These are phyloP conservation scores for Goniomonas avonlea DNA, from an alignment of 78 protist genomes.

Conservation along the genomic window DNA sequence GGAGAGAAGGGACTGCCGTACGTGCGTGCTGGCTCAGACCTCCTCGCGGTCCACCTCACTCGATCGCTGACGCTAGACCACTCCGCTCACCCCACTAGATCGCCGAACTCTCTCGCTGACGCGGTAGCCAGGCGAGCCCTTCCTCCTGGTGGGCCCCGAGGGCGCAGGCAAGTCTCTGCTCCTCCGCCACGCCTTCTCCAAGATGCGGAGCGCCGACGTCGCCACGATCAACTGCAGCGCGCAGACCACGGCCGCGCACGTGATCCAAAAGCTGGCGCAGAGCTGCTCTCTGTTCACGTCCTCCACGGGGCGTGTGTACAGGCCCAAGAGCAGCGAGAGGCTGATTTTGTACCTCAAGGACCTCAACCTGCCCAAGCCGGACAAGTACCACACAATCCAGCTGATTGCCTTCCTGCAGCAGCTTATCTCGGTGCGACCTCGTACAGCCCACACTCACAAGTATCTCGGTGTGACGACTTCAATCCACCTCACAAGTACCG, in stretches of 20 bases:
- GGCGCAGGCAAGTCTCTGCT: slow-evolving; percentile 71
- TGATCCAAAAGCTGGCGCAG: slow-evolving; percentile 55
- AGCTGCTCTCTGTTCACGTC: slow-evolving; percentile 28
- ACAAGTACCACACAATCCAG: slow-evolving; percentile 68
- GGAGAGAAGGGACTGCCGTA: slow-evolving; percentile 87
- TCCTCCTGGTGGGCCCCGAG: slow-evolving; percentile 56
- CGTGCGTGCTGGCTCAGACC: too few relatives aligned
- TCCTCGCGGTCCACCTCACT: too few relatives aligned
- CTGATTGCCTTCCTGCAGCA: slow-evolving; percentile 72
- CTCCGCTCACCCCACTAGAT: too few relatives aligned
- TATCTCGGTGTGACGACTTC: background rate
- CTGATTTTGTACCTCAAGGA: slow-evolving; percentile 62
- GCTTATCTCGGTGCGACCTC: too few relatives aligned
- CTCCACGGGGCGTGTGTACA: slow-evolving; percentile 48
- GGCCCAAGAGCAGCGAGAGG: slow-evolving; percentile 62
- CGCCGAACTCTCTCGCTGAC: slow-evolving; percentile 28
- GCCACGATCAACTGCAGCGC: slow-evolving; percentile 64
- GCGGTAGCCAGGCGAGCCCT: slow-evolving; percentile 28
- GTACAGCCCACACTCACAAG: slow-evolving; percentile 29
- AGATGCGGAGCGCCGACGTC: background rate
- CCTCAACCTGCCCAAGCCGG: slow-evolving; percentile 79
- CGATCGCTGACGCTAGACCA: too few relatives aligned
- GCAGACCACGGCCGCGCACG: slow-evolving; percentile 58
- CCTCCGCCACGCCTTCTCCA: slow-evolving; percentile 28
- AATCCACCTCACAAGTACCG: slow-evolving; percentile 65